Evolutionary conservation across 805 yeast genomes (phyloP), one percentile per base, ranked within the genome.

Genomic region (Scheffersomyces ergatensis): DNA sequence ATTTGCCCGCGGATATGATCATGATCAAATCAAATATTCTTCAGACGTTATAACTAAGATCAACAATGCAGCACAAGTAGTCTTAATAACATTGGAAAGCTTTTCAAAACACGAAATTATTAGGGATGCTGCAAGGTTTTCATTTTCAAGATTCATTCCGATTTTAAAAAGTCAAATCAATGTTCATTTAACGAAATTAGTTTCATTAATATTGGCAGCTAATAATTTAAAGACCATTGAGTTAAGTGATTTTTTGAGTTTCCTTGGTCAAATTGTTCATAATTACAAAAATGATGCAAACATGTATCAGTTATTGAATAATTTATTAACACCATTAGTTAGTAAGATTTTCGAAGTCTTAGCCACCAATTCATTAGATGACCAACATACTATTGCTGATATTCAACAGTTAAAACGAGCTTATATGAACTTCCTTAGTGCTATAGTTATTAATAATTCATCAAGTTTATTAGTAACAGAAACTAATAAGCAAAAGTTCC

Each of bases 211-310:
- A 17, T 67, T 88, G 42, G 74, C 77, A 12, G 57, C 68, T 5
- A 79, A 77, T 27, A 76, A 82, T 49, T 68, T 83, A 50, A 78
- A 76, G 43, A 62, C 77, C 11, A 65, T 71, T 39, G 97, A 90
- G 58, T 67, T 92, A 57, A 74, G 77, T 29, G 96, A 89, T 55
- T 89, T 93, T 56, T 65, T 89, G 40, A 77, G 92, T 30, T 92
- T 93, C 59, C 65, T 93, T 46, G 90, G 95, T 4, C 98, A 93
- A 63, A 77, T 93, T 46, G 78, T 85, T 38, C 97, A 92, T 59
- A 77, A 74, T 48, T 89, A 83, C 63, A 77, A 80, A 54, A 71
- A 71, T 34, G 83, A 86, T 50, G 80, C 77, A 33, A 75, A 72
- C 33, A 79, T 89, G 39, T 89, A 86, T 60, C 80, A 81, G 50